phyloP scores from a whole-genome alignment of 1,284 basidiomycete species.

The Puccinia novopanici region DNA sequence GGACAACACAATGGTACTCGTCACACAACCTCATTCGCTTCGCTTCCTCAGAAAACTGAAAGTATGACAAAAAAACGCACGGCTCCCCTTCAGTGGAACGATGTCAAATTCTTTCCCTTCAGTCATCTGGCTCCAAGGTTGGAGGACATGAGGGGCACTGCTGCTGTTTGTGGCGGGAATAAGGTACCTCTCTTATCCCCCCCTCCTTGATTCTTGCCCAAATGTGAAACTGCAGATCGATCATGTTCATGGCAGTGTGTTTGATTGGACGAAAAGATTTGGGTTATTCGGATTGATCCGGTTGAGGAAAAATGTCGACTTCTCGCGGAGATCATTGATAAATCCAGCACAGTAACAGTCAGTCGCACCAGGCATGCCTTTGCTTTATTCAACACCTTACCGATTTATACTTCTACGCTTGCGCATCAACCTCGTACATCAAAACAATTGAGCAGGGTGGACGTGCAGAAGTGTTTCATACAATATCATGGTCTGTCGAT shows the following conservation, averaged over 20 bases:
- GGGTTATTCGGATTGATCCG: constrained; percentile 13
- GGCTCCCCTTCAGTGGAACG: constrained; percentile 16
- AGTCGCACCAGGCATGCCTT: neutral
- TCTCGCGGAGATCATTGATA: constrained; percentile 7
- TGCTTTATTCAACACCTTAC: neutral
- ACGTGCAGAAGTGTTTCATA: constrained; percentile 12
- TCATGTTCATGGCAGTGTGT: neutral
- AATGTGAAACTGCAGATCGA: neutral
- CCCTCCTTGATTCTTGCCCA: neutral
- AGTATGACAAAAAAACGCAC: neutral
- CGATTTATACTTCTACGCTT: neutral
- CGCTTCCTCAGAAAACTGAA: neutral
- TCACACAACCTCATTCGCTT: neutral
- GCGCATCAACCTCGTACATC: neutral
- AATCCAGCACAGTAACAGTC: constrained; percentile 17
- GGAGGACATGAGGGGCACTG: constrained; percentile 20
- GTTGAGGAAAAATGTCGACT: neutral
- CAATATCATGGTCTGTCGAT: constrained; percentile 30
- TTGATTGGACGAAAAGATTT: constrained; percentile 7
- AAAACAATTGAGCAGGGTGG: constrained; percentile 4
- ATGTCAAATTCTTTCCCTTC: constrained; percentile 32
- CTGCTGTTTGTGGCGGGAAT: constrained; percentile 24
- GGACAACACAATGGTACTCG: neutral
- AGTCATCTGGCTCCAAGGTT: constrained; percentile 4
- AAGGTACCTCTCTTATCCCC: neutral